Evolutionary conservation across 2,329 filamentous ascomycete genomes (phyloP).

Genomic region (Aspergillus costaricaensis): DNA sequence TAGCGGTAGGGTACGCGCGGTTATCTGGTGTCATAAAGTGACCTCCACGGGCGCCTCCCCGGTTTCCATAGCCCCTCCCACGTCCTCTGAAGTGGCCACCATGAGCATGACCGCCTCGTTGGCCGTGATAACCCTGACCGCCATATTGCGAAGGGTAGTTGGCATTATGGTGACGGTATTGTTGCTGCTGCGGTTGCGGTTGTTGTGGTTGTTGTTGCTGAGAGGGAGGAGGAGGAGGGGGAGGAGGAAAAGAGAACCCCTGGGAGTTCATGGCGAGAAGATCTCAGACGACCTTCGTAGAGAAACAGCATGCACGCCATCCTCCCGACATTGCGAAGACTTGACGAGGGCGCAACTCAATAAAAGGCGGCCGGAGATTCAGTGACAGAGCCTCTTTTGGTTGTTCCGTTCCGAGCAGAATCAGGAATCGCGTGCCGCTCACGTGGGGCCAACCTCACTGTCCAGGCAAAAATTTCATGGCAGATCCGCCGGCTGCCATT

Average conservation of each 20-base stretch:
- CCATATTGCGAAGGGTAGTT: constrained; percentile 30
- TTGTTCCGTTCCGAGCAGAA: constrained; percentile 28
- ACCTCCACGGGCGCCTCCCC: constrained; percentile 34
- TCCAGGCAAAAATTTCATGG: constrained; percentile 20
- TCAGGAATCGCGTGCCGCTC: constrained; percentile 9
- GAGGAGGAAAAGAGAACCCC: constrained; percentile 50
- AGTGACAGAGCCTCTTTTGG: constrained; percentile 5
- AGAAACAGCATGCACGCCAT: constrained; percentile 28
- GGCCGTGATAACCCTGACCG: constrained; percentile 25
- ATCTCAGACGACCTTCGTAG: constrained; percentile 27
- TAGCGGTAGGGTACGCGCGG: constrained; percentile 26
- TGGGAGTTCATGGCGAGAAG: constrained; percentile 41
- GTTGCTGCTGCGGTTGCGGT: constrained; percentile 24
- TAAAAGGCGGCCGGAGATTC: constrained; percentile 11
- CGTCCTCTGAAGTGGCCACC: constrained; percentile 35
- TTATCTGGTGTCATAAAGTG: constrained; percentile 26
- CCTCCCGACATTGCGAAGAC: constrained; percentile 28
- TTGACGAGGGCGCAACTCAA: constrained; percentile 9
- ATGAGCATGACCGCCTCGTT: constrained; percentile 30
- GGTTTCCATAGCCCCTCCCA: constrained; percentile 38
- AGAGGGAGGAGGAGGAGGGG: constrained; percentile 45
- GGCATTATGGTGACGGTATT: constrained; percentile 20
- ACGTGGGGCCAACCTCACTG: constrained; percentile 12
- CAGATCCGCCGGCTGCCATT: constrained; percentile 24
- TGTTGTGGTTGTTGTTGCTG: constrained; percentile 24